Evolutionary conservation across 1,139 yeast genomes (phyloP).

Genomic region (Candida tetrigidarum): DNA sequence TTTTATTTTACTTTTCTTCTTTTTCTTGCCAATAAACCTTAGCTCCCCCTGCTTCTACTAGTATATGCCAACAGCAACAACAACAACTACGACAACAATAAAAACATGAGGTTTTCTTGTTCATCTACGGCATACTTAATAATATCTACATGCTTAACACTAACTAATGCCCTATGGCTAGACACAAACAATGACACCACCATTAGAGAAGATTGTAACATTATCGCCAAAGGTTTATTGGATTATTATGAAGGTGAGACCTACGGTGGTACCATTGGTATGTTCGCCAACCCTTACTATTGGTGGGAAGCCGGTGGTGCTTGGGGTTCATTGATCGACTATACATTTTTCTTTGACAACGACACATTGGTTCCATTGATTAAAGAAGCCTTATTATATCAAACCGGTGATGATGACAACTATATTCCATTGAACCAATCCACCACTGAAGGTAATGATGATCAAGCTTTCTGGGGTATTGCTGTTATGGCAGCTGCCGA

Average conservation of each 20-base stretch:
- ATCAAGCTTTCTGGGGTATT: conserved; percentile 91
- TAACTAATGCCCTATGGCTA: conserved; percentile 29
- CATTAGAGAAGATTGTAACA: conserved; percentile 53
- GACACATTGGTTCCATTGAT: conserved; percentile 59
- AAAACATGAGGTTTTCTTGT: conserved; percentile 4
- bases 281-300: conserved; percentile 77
- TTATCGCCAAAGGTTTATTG: conserved; percentile 65
- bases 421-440: conserved; percentile 79
- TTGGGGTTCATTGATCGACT: conserved; percentile 77
- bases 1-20: not conserved
- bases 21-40: not conserved
- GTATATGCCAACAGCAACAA: not conserved
- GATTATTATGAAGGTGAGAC: conserved; percentile 70
- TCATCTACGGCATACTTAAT: conserved; percentile 4
- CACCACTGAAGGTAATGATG: conserved; percentile 87
- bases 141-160: conserved; percentile 8
- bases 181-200: conserved; percentile 44
- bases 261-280: conserved; percentile 77
- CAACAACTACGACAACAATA: not conserved
- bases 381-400: conserved; percentile 62
- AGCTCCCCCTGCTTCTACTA: too few relatives aligned
- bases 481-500: conserved; percentile 87
- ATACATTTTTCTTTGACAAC: conserved; percentile 64
- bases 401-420: conserved; percentile 67
- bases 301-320: conserved; percentile 98